phyloP scores from a whole-genome alignment of 1,284 basidiomycete species.

The Trametes polyzona region DNA sequence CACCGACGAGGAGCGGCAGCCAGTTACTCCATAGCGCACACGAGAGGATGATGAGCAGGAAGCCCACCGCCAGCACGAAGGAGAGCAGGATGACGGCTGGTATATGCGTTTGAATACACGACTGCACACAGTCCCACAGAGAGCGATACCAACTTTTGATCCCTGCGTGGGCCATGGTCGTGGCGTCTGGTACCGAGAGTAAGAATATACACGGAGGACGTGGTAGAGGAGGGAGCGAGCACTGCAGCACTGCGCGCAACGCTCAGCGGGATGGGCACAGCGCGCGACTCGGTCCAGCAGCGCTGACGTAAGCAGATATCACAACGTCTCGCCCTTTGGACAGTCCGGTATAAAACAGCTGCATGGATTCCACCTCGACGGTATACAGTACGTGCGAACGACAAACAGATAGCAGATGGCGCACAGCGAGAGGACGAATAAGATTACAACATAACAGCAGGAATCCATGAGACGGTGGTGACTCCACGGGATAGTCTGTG shows the following conservation, averaged over 20 bases:
- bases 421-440: constrained; percentile 3
- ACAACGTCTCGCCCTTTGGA: no score
- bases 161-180: constrained; percentile 35
- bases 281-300: constrained; percentile 3
- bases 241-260: constrained; percentile 1
- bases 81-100: constrained; percentile 92
- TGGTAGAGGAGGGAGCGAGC: constrained; percentile 3
- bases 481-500: not conserved
- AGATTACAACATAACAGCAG: constrained; percentile 4
- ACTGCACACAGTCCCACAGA: constrained; percentile 5
- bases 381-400: constrained; percentile 12
- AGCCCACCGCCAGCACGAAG: constrained; percentile 96
- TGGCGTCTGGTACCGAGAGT: not conserved
- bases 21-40: constrained; percentile 98
- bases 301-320: constrained; percentile 16
- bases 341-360: no score
- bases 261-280: constrained; percentile 1
- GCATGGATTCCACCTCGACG: constrained; percentile 5
- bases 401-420: constrained; percentile 12
- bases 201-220: constrained; percentile 12
- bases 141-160: constrained; percentile 36
- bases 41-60: constrained; percentile 96
- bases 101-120: constrained; percentile 20
- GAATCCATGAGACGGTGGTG: not conserved
- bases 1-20: constrained; percentile 96